Base-by-base conservation (phyloP, 2,329 filamentous ascomycete genomes). In the Colletotrichum spaethianum region DNA sequence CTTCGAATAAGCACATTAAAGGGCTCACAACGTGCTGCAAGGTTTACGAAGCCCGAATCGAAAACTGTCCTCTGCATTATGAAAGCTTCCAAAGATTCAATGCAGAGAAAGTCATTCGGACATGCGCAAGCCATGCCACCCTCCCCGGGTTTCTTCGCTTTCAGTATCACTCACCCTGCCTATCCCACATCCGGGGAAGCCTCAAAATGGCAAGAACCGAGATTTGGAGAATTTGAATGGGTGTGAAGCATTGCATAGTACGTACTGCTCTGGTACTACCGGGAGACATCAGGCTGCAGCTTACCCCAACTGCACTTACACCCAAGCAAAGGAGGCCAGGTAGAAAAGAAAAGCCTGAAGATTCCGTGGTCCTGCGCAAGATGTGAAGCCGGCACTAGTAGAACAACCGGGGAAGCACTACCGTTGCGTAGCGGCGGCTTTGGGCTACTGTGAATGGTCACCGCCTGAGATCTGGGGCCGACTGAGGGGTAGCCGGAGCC, bases 351-450 rank as follows among this genome's bases (percentile, higher is more conserved):
- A 33, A 26, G 53, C 11, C 53, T 26, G 50, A 56, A 12, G 20
- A 38, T 40, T 38, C 28, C 31, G 50, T 57, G 48, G 50, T 63
- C 50, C 28, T 20, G 9, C 26, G 28, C 50, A 5, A 46, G 48
- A 36, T 23, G 26, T 44, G 28, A 31, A 56, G 26, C 31, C 59
- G 59, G 42, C 59, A 48, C 46, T 33, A 33, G 18, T 28, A 20
- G 12, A 23, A 16, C 14, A 31, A 14, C 11, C 20, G 57, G 40
- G 9, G n/a, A 26, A 50, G n/a, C 5, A 63, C 14, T 48, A 7
- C 23, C n/a, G 38, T 16, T 53, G 16, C 53, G 18, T 72, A 72
- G 70, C 66, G 66, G 59, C 70, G 70, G 70, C 28, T 26, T 70
- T 72, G 65, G 44, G 46, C 18, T 20, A 28, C 26, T 56, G 18